Conservation (phyloP, 495 filamentous ascomycete species). For the Aspergillus diversus region DNA sequence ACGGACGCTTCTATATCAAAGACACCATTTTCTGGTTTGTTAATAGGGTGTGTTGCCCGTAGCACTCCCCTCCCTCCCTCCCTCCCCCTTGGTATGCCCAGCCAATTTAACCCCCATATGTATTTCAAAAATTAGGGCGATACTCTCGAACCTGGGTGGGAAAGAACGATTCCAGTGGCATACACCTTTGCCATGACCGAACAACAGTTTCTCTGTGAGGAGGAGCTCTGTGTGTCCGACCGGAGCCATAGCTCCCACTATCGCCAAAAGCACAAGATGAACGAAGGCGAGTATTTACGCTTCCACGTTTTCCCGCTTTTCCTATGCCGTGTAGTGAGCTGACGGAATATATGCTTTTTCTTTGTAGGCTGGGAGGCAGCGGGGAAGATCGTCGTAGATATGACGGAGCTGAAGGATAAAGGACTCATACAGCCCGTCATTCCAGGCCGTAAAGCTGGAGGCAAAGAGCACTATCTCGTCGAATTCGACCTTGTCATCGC, state of each 20-base stretch:
- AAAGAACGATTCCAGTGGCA: not conserved
- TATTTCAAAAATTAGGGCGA: conserved; percentile 5
- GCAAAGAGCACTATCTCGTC: conserved; percentile 11
- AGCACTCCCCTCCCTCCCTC: not conserved
- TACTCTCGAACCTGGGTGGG: not conserved
- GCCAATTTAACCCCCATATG: not conserved
- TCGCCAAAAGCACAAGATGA: not conserved
- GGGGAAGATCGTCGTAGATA: conserved; percentile 14
- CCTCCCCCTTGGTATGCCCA: too few relatives aligned
- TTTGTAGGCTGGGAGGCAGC: conserved; percentile 1
- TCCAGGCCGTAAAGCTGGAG: conserved; percentile 1
- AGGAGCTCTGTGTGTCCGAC: conserved; percentile 18
- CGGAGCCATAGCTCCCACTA: conserved; percentile 4
- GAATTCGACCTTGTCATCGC: conserved; percentile 18
- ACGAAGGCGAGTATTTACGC: conserved; percentile 1
- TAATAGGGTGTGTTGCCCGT: conserved; percentile 12
- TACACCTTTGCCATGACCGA: conserved; percentile 1
- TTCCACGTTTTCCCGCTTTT: not conserved
- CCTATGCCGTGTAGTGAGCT: not conserved
- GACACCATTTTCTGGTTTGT: conserved; percentile 12
- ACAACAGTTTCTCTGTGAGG: conserved; percentile 1
- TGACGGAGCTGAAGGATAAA: conserved; percentile 9
- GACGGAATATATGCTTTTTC: not conserved
- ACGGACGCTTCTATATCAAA: too few relatives aligned
- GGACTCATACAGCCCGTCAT: conserved; percentile 3